phyloP scores from a whole-genome alignment of 2,329 filamentous ascomycete species.

The Colletotrichum tropicicola region DNA sequence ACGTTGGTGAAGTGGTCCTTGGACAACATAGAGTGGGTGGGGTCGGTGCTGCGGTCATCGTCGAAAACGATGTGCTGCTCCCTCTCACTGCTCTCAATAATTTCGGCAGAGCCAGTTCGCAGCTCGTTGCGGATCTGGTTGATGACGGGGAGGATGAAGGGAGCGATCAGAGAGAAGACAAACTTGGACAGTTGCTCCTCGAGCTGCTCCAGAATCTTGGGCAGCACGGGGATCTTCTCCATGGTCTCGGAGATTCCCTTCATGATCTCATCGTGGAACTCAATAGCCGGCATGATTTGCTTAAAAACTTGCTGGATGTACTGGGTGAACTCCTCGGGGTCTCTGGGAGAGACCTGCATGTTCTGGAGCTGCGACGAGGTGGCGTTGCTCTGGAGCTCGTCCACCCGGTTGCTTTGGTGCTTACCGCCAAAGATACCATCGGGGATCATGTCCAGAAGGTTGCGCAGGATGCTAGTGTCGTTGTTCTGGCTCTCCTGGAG shows the following conservation, averaged over 20 bases:
- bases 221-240: constrained; percentile 85
- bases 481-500: constrained; percentile 71
- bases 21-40: constrained; percentile 94
- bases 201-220: constrained; percentile 85
- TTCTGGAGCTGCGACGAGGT: constrained; percentile 79
- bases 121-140: constrained; percentile 88
- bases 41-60: constrained; percentile 79
- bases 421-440: constrained; percentile 80
- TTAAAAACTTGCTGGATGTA: constrained; percentile 78
- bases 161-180: constrained; percentile 90
- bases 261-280: constrained; percentile 91
- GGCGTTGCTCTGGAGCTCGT: constrained; percentile 82
- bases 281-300: constrained; percentile 88
- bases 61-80: constrained; percentile 90
- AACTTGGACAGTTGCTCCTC: constrained; percentile 90
- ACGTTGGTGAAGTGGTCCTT: constrained; percentile 95
- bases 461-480: constrained; percentile 79
- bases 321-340: constrained; percentile 85
- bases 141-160: constrained; percentile 87
- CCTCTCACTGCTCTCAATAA: constrained; percentile 84
- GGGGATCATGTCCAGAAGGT: constrained; percentile 84
- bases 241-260: constrained; percentile 80
- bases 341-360: constrained; percentile 76
- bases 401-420: constrained; percentile 78
- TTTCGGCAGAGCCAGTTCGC: constrained; percentile 83